Evolutionary conservation across 441 rosid species (phyloP).

Genomic region (Jatropha multifida): DNA sequence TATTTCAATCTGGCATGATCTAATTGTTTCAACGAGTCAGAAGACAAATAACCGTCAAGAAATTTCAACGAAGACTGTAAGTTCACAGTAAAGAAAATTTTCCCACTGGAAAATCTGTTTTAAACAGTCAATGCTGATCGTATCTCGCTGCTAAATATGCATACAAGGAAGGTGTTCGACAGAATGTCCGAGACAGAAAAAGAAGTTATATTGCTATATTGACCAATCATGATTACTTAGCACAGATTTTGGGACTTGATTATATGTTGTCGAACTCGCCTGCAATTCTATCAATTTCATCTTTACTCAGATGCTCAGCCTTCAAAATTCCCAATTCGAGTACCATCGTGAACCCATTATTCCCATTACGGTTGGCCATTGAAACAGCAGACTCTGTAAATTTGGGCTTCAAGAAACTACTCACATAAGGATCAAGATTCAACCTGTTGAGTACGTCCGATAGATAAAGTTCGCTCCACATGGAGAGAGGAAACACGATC

Average conservation of each 20-base stretch:
- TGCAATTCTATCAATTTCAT: constrained; percentile 4
- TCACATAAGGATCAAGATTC: not conserved
- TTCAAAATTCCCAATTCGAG: constrained; percentile 14
- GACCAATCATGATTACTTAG: not conserved
- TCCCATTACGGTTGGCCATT: not conserved
- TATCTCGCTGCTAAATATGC: not conserved
- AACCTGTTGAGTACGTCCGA: not conserved
- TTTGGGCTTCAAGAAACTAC: not conserved
- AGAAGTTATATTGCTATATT: not conserved
- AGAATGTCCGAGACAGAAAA: not conserved
- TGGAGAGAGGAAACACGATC: not conserved
- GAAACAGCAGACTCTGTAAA: constrained; percentile 5
- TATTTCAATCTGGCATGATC: too few relatives aligned
- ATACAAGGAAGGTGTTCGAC: not conserved
- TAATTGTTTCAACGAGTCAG: too few relatives aligned
- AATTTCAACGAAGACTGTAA: too few relatives aligned
- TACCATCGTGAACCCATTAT: constrained; percentile 4
- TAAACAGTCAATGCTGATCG: not conserved
- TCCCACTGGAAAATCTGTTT: not conserved
- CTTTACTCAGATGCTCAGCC: not conserved
- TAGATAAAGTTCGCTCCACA: constrained; percentile 13
- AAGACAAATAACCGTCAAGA: too few relatives aligned
- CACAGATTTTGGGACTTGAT: not conserved
- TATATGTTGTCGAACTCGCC: not conserved
- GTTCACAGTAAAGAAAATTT: too few relatives aligned